Base-by-base conservation (phyloP, 805 yeast genomes). In the Kodamaea neixiangensis region DNA sequence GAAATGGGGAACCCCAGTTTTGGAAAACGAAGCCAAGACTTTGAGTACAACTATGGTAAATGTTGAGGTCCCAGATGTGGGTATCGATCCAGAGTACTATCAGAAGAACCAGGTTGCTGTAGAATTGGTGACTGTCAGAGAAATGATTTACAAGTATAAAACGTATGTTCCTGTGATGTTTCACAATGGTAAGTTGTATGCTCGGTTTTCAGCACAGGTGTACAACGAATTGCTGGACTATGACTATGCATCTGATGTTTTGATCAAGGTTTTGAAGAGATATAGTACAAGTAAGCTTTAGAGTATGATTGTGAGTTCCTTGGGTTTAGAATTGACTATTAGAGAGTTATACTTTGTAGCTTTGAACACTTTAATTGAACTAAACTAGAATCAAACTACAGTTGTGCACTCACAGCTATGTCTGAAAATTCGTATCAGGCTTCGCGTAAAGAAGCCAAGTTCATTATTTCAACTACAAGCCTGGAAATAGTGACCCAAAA, bases 221-320 rank as follows among this genome's bases (percentile, higher is more conserved):
- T 86, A 83, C 63, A 78, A 81, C 54, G 86, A 82, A 43, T 55
- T 78, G 13, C 67, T 67, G 5, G 91, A 86, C 57, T 85, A 73
- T 61, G 68, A 69, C 25, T 63, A 66, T 44, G 85, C 82, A 3
- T 71, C 78, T 20, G 68, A 71, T 15, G 66, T 66, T 1, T 59
- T 82, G 29, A 58, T 67, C 20, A 58, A 67, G 14, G 66, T 42
- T 7, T 48, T 52, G 29, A 43, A 40, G 44, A 38, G 19, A 5
- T 46, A 48, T 10, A 17, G 10, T 17, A 41, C 31, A 25, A 25
- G 31, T 25, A 25, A 25, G 11, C 31, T 25, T 25, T 25, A 25
- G 31, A 25, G 11, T 25, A 22, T 22, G 29, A 22, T 22, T 22
- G 29, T n/a, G n/a, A n/a, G n/a, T n/a, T n/a, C n/a, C n/a, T n/a